Conservation (phyloP, 306 rosid species). For the Hylodesmum podocarpum region DNA sequence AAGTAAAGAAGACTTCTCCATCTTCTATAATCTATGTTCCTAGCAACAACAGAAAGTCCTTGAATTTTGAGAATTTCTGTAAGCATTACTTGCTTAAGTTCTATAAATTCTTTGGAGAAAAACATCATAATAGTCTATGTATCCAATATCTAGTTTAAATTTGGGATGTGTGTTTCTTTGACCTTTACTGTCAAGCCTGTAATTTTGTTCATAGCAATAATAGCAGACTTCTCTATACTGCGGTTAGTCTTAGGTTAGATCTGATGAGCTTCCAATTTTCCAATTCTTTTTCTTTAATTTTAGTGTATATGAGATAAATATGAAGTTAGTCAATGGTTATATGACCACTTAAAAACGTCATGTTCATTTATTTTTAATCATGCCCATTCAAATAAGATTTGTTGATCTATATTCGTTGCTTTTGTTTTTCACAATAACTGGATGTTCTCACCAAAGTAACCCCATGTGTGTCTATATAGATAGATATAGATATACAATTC, state of each 20-base stretch:
- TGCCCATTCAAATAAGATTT: background rate
- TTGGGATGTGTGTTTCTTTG: background rate
- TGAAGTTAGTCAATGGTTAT: background rate
- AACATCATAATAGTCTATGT: background rate
- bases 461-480: background rate
- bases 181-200: background rate
- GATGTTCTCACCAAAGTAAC: background rate
- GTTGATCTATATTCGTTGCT: background rate
- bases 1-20: background rate
- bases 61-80: background rate
- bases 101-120: background rate
- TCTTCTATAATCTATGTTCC: background rate
- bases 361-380: background rate
- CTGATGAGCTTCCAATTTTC: background rate
- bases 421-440: background rate
- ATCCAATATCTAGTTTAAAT: background rate
- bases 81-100: background rate
- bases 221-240: background rate
- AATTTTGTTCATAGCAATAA: background rate
- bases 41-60: background rate
- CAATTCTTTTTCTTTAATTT: background rate
- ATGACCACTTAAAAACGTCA: background rate
- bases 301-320: background rate
- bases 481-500: background rate
- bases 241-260: background rate